phyloP scores from a whole-genome alignment of 2,329 filamentous ascomycete species.

The Neopestalotiopsis sp. region DNA sequence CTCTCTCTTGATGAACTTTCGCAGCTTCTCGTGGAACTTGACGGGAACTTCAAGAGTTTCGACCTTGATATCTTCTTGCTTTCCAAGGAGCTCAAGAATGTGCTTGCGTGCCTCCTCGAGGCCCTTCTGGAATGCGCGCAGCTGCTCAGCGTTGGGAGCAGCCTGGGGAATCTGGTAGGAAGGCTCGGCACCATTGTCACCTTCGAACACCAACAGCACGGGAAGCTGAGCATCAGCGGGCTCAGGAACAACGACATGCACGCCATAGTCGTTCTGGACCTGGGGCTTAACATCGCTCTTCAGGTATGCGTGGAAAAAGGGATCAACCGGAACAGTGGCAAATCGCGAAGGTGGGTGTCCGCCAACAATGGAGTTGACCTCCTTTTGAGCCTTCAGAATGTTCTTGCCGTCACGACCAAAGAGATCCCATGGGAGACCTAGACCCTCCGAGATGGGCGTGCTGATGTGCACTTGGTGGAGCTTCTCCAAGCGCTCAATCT shows the following conservation, averaged over 20 bases:
- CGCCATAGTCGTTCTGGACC: slow-evolving; percentile 72
- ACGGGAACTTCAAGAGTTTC: slow-evolving; percentile 60
- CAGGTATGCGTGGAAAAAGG: slow-evolving; percentile 80
- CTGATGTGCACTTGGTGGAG: slow-evolving; percentile 87
- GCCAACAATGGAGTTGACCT: slow-evolving; percentile 75
- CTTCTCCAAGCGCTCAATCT: slow-evolving; percentile 82
- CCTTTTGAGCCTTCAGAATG: slow-evolving; percentile 73
- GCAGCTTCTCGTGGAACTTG: slow-evolving; percentile 69
- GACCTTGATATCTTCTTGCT: slow-evolving; percentile 60
- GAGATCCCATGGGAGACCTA: slow-evolving; percentile 82
- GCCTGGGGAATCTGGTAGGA: slow-evolving; percentile 60
- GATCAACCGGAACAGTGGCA: slow-evolving; percentile 69
- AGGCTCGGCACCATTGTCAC: slow-evolving; percentile 52
- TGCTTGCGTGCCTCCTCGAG: slow-evolving; percentile 62
- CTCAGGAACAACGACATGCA: slow-evolving; percentile 75
- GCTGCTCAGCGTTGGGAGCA: slow-evolving; percentile 55
- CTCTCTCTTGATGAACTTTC: slow-evolving; percentile 68
- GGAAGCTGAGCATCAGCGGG: slow-evolving; percentile 62
- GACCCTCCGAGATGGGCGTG: slow-evolving; percentile 72
- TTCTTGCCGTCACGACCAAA: slow-evolving; percentile 89
- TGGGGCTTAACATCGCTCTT: slow-evolving; percentile 66
- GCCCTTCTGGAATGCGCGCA: slow-evolving; percentile 58
- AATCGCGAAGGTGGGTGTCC: slow-evolving; percentile 77
- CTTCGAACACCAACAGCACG: slow-evolving; percentile 77
- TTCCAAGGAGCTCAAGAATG: slow-evolving; percentile 61